phyloP scores from a whole-genome alignment of 306 rosid species.

The Lathyrus tuberosus region DNA sequence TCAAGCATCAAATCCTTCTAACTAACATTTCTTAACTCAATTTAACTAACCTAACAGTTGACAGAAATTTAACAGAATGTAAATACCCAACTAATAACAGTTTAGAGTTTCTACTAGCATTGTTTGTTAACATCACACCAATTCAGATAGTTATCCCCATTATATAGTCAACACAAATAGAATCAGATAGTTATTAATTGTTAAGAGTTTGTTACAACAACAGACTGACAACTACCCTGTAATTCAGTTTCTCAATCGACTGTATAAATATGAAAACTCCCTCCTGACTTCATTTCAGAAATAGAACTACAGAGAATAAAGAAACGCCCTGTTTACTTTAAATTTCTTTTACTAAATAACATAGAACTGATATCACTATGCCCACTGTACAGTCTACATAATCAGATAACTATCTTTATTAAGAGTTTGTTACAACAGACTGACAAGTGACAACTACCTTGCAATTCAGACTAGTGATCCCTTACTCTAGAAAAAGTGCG shows the following conservation, averaged over 20 bases:
- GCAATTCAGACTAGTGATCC: no score
- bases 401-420: background rate
- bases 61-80: no score
- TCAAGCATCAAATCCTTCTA: no score
- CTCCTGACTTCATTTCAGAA: background rate
- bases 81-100: no score
- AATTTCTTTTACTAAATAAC: background rate
- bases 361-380: conserved; percentile 7
- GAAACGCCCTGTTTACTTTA: background rate
- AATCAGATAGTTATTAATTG: background rate
- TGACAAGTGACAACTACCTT: background rate
- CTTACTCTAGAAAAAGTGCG: no score
- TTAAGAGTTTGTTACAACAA: conserved; percentile 1
- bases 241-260: background rate
- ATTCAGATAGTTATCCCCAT: conserved; percentile 4
- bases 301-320: background rate
- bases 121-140: no score
- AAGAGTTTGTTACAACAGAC: background rate
- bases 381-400: background rate
- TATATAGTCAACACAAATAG: background rate
- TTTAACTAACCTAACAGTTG: no score
- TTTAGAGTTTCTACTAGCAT: no score
- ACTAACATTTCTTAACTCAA: no score
- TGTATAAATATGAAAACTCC: background rate
- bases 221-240: background rate